Base-by-base conservation (phyloP, 352 stramenopile genomes). In the Phytophthora cryptogea region DNA sequence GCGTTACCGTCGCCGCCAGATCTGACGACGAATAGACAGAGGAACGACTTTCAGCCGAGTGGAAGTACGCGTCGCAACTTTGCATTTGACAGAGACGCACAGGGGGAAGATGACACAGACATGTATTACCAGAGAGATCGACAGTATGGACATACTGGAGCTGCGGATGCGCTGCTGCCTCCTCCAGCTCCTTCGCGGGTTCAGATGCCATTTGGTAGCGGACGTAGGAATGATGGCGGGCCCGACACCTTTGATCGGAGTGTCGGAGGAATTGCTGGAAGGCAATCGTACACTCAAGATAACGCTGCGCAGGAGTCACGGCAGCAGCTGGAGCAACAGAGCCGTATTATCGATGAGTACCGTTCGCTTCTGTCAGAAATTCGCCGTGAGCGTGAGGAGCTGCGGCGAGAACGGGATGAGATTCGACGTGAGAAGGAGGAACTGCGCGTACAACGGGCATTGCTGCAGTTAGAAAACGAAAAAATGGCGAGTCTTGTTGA, bases 391-490 rank as follows among this genome's bases (percentile, higher is more conserved):
- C 80, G 81, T 7, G 76, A 87, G n/a, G 77, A 91, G 58, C 57
- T 93, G 2, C 81, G 83, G 3, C 75, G 75, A 11, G 83, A 93
- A 45, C 79, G 80, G 39, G 81, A 91, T 17, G 81, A 90, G 35
- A 26, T 89, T 8, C 78, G 81, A 2, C 68, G 68, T 3, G 83
- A 91, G 44, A 89, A 86, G 41, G 83, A 92, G 31, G 79, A 89
- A 20, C n/a, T 92, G n/a, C 80, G 81, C 1, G 70, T 89, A 23
- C 80, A 92, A 30, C 72, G 80, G 33, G 66, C 72, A 32, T 55
- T 87, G 27, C 57, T 91, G 46, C 81, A 91, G 51, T 59, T 91
- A 35, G 83, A 93, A 43, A 93, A 91, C 36, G 83, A 93, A 59
- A 80, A 80, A 36, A 85, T 90, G 74, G 70, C 71, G 7, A 81